Evolutionary conservation across 2,329 filamentous ascomycete genomes (phyloP).

Genomic region (Coleophoma eucalyptorum): DNA sequence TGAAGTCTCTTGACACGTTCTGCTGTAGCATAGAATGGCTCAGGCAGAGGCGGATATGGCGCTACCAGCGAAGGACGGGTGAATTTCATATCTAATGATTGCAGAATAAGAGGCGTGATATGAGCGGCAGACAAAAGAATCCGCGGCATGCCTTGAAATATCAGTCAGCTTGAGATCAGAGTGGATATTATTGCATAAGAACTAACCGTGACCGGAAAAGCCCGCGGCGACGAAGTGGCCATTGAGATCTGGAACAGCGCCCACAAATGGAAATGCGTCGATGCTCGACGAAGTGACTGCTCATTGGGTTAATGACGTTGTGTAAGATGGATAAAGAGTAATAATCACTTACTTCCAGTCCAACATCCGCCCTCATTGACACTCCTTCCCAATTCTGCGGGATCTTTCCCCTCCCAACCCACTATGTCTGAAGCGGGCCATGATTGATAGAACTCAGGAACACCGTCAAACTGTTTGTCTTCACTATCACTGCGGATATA

Average conservation of each 20-base stretch:
- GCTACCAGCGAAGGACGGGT: slow-evolving; percentile 14
- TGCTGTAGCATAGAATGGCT: slow-evolving; percentile 23
- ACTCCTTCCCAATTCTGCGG: slow-evolving; percentile 13
- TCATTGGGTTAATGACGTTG: not conserved
- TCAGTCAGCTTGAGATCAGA: not conserved
- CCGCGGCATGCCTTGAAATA: slow-evolving; percentile 23
- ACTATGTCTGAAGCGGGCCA: slow-evolving; percentile 24
- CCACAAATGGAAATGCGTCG: slow-evolving; percentile 39
- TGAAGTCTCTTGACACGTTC: slow-evolving; percentile 21
- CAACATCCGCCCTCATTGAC: slow-evolving; percentile 24
- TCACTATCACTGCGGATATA: slow-evolving; percentile 21
- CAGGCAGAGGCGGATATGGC: slow-evolving; percentile 21
- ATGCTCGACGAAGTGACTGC: slow-evolving; percentile 12
- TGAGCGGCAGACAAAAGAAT: slow-evolving; percentile 26
- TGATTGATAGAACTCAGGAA: slow-evolving; percentile 23
- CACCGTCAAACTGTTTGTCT: slow-evolving; percentile 21
- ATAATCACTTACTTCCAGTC: slow-evolving; percentile 16
- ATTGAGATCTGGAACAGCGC: slow-evolving; percentile 32
- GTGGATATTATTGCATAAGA: not conserved
- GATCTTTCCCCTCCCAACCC: slow-evolving; percentile 15
- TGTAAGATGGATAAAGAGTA: not conserved
- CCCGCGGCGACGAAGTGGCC: slow-evolving; percentile 40
- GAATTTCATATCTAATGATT: slow-evolving; percentile 15
- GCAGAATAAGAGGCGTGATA: slow-evolving; percentile 20
- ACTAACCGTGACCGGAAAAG: slow-evolving; percentile 42